Conservation (phyloP, 768 basidiomycete genomes). For the Suillus paluster region DNA sequence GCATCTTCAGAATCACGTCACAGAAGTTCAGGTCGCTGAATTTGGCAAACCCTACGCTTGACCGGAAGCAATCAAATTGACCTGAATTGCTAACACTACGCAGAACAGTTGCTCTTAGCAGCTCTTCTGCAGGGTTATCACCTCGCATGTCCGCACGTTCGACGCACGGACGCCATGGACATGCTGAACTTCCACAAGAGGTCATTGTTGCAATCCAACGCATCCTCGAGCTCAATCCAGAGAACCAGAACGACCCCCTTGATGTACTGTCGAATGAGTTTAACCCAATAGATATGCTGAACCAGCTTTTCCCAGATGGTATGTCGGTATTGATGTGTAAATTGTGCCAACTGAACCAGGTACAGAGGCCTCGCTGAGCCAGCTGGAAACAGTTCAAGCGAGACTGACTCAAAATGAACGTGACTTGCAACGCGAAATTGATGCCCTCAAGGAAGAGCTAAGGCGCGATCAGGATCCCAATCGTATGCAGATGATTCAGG, state of each 20-base stretch:
- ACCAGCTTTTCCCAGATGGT: constrained; percentile 84
- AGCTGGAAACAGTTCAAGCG: constrained; percentile 72
- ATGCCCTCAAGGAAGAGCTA: constrained; percentile 67
- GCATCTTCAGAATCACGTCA: background rate
- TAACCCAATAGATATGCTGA: constrained; percentile 52
- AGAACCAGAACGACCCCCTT: constrained; percentile 53
- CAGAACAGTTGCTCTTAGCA: constrained; percentile 1
- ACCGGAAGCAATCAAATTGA: constrained; percentile 5
- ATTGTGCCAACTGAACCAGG: constrained; percentile 7
- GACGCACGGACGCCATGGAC: constrained; percentile 9
- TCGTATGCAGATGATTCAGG: constrained; percentile 89
- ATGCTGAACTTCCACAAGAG: constrained; percentile 66
- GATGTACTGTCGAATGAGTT: constrained; percentile 63
- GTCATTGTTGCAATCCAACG: constrained; percentile 72
- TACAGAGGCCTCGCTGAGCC: constrained; percentile 74
- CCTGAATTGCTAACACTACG: background rate
- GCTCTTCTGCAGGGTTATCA: constrained; percentile 1
- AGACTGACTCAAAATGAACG: constrained; percentile 71
- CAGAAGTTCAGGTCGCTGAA: constrained; percentile 3
- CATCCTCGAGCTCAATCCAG: constrained; percentile 59
- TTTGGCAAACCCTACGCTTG: constrained; percentile 5
- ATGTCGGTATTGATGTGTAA: constrained; percentile 24
- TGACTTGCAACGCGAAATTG: constrained; percentile 74
- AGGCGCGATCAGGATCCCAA: constrained; percentile 82
- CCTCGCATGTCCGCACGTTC: constrained; percentile 4